Evolutionary conservation across 2,329 filamentous ascomycete genomes (phyloP).

Genomic region (Venturia aucupariae): DNA sequence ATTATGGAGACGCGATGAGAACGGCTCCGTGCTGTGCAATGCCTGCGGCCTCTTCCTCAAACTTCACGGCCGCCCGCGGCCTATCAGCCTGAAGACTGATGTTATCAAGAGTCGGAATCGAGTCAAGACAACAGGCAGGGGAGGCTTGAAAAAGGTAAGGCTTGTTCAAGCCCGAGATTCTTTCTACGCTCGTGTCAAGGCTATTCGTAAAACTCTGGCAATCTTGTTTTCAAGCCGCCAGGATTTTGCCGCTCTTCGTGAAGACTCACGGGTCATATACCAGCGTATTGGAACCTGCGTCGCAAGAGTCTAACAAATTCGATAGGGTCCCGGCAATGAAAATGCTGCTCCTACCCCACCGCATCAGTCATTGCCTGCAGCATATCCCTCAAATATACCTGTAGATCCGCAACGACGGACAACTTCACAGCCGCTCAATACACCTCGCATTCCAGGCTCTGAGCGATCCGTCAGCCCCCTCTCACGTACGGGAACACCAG

Average conservation of each 20-base stretch:
- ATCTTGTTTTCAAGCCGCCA: not conserved
- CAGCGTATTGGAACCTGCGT: not conserved
- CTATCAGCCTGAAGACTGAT: slow-evolving; percentile 96
- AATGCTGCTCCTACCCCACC: not conserved
- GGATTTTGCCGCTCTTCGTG: not conserved
- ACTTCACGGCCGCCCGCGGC: slow-evolving; percentile 83
- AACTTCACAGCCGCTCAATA: slow-evolving; percentile 39
- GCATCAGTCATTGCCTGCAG: slow-evolving; percentile 4
- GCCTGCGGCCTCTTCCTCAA: slow-evolving; percentile 97
- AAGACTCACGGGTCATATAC: not conserved
- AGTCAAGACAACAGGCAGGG: slow-evolving; percentile 53
- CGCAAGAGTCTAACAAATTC: not conserved
- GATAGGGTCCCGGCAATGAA: not conserved
- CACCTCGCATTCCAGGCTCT: slow-evolving; percentile 52
- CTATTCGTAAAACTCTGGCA: not conserved
- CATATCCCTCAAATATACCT: slow-evolving; percentile 31
- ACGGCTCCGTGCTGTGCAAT: slow-evolving; percentile 93
- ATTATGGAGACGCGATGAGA: slow-evolving; percentile 94
- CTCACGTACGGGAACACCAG: slow-evolving; percentile 70
- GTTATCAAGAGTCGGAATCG: slow-evolving; percentile 99
- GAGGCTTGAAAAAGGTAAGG: slow-evolving; percentile 35
- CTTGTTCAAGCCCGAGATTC: not conserved
- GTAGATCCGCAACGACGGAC: not conserved
- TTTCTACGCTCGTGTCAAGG: not conserved
- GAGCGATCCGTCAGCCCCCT: slow-evolving; percentile 71